A percentile compares a stretch with the other conserved stretches of the same genome.
phyloP scores from a whole-genome alignment of 1,284 basidiomycete species.

The Apiotrichum domesticum region DNA sequence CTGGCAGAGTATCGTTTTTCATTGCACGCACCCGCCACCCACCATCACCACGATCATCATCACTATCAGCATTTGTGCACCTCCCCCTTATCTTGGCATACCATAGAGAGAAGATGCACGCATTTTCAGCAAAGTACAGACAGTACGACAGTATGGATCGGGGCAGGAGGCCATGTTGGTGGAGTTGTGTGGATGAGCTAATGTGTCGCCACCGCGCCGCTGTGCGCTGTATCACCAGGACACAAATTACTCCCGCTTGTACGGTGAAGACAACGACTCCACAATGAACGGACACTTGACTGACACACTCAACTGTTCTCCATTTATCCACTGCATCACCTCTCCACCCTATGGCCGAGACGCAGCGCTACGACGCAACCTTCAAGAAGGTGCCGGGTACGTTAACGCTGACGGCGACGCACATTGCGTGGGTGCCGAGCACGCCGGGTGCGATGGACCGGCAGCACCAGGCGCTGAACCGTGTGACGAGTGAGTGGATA shows the following conservation, averaged over 20 bases:
- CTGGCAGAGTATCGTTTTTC: too few relatives aligned
- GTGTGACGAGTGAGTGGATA: slow-evolving; percentile 31
- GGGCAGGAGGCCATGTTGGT: too few relatives aligned
- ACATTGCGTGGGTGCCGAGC: slow-evolving; percentile 40
- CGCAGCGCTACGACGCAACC: slow-evolving; percentile 28
- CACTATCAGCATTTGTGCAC: neutral
- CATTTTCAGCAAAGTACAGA: neutral
- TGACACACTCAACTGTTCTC: too few relatives aligned
- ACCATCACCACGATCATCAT: neutral
- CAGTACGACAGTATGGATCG: too few relatives aligned
- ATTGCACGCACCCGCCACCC: too few relatives aligned
- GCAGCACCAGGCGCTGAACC: slow-evolving; percentile 39
- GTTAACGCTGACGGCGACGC: slow-evolving; percentile 35
- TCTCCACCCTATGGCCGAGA: slow-evolving; percentile 7
- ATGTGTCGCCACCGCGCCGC: too few relatives aligned
- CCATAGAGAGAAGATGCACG: neutral
- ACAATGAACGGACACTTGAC: too few relatives aligned
- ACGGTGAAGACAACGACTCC: too few relatives aligned
- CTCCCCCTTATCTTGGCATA: neutral
- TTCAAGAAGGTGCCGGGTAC: slow-evolving; percentile 44
- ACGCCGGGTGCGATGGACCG: slow-evolving; percentile 34
- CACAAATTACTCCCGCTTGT: too few relatives aligned
- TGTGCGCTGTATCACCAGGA: too few relatives aligned
- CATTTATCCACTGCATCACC: too few relatives aligned
- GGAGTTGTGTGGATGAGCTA: too few relatives aligned